Base-by-base conservation (phyloP, 495 filamentous ascomycete species). In the Hyphodiscus hymeniophilus region DNA sequence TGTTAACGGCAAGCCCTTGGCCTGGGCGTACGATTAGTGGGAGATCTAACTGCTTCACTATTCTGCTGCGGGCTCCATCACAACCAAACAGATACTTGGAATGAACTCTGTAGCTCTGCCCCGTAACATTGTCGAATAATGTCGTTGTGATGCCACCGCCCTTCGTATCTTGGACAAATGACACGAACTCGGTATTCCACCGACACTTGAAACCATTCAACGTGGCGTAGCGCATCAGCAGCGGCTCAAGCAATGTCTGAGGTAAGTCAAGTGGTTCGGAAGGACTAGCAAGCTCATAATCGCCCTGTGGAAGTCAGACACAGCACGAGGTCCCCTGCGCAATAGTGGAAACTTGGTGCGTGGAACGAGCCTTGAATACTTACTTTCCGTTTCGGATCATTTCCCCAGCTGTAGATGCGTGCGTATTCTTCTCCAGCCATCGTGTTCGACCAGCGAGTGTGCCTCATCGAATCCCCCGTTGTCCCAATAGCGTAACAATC, bases 371-470 rank as follows among this genome's bases (percentile, higher is more conserved):
- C n/a, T n/a, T n/a, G n/a, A n/a, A n/a, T n/a, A n/a, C 63, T 54
- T 59, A 63, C 36, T n/a, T 39, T 39, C 40, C 66, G 56, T 7
- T 60, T 56, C 6, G 72, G 69, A 45, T 72, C 63, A 30, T 69
- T 61, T 1, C 73, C 73, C 72, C 72, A 75, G 2, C 67, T 67
- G 42, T 70, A 58, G 35, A 73, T 68, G 4, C 71, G 60, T 6
- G 66, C 74, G 47, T 67, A 76, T 51, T 76, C 74, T 44, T 70
- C 69, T 8, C 73, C 74, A 17, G 69, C 62, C 70, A 76, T 74
- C 32, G 61, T 67, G 40, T 66, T 66, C 35, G 60, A 67, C 72
- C 71, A 78, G 38, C 72, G 58, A 1, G 69, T 71, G 39, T 73
- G 67, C 50, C 62, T 53, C 62, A 76, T 70, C 32, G 58, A 52